Evolutionary conservation across 2,329 filamentous ascomycete genomes (phyloP).

Genomic region (Aspergillus udagawae): DNA sequence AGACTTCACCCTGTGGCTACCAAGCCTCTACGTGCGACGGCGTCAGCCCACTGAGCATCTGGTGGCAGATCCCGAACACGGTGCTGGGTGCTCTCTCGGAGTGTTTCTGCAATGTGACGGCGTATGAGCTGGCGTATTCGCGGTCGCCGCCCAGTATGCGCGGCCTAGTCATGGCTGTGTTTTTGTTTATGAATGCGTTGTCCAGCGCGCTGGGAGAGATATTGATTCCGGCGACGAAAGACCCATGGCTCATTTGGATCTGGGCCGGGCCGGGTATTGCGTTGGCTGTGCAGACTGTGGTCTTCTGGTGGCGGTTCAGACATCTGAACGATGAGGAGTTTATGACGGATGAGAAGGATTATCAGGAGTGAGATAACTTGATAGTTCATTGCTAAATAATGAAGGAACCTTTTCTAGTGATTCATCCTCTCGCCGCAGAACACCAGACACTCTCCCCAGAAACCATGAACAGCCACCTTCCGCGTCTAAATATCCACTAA

Average conservation of each 20-base stretch:
- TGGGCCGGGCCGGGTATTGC: constrained; percentile 49
- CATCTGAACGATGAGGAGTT: constrained; percentile 49
- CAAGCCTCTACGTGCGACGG: constrained; percentile 37
- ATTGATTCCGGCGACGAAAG: constrained; percentile 41
- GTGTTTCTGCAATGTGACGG: constrained; percentile 43
- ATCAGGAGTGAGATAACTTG: background rate
- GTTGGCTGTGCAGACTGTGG: constrained; percentile 43
- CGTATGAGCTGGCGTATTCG: constrained; percentile 45
- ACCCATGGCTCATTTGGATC: constrained; percentile 48
- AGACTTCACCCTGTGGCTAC: constrained; percentile 42
- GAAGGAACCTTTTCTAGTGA: too few species aligned
- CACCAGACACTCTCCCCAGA: too few species aligned
- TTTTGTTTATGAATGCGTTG: constrained; percentile 40
- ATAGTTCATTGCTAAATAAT: too few species aligned
- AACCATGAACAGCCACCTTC: background rate
- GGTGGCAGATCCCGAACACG: constrained; percentile 41
- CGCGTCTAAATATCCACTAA: background rate
- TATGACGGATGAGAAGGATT: constrained; percentile 26
- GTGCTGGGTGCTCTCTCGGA: constrained; percentile 38
- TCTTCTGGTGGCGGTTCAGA: constrained; percentile 48
- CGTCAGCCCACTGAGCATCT: constrained; percentile 40
- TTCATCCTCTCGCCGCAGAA: too few species aligned
- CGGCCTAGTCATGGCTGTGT: constrained; percentile 39
- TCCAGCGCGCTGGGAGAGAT: constrained; percentile 40
- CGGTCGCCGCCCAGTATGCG: constrained; percentile 42